These are phyloP conservation scores for Cyphellophora attinorum DNA, from an alignment of 2,329 filamentous ascomycete species.

Conservation along the genomic window DNA sequence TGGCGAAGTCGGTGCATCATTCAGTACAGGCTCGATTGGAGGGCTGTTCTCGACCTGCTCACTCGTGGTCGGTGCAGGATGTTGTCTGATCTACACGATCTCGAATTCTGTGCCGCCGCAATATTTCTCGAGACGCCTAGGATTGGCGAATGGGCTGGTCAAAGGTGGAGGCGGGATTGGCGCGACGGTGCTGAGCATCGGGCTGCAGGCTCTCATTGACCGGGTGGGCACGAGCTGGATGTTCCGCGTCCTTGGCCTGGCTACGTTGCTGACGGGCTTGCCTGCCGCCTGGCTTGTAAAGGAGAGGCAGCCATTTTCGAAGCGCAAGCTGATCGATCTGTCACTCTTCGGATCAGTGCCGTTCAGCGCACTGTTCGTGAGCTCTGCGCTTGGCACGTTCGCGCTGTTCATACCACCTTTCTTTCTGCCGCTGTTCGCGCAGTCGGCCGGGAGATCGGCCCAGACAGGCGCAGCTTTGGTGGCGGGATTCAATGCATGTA, in stretches of 20 bases:
- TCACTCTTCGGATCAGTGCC: constrained; percentile 41
- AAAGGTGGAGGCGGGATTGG: constrained; percentile 48
- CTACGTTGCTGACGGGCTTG: constrained; percentile 43
- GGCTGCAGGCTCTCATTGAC: constrained; percentile 38
- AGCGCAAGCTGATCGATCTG: constrained; percentile 40
- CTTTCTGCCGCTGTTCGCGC: constrained; percentile 48
- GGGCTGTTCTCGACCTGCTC: constrained; percentile 42
- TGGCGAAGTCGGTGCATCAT: constrained; percentile 38
- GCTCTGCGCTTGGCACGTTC: constrained; percentile 47
- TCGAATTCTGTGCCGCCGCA: constrained; percentile 42
- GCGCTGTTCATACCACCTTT: constrained; percentile 53
- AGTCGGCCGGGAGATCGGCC: constrained; percentile 43
- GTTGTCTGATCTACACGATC: constrained; percentile 34
- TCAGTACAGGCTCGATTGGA: constrained; percentile 34
- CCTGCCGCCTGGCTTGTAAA: constrained; percentile 46
- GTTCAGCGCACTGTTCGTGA: constrained; percentile 45
- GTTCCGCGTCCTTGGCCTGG: constrained; percentile 43
- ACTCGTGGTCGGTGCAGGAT: constrained; percentile 37
- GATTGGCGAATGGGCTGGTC: constrained; percentile 47
- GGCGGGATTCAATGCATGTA: constrained; percentile 53
- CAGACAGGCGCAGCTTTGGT: constrained; percentile 46
- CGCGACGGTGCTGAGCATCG: constrained; percentile 43
- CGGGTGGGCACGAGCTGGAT: constrained; percentile 40
- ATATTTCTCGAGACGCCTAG: constrained; percentile 46
- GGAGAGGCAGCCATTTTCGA: constrained; percentile 34